Conservation (phyloP, 2,329 filamentous ascomycete genomes). For the Aschersonia sp. region DNA sequence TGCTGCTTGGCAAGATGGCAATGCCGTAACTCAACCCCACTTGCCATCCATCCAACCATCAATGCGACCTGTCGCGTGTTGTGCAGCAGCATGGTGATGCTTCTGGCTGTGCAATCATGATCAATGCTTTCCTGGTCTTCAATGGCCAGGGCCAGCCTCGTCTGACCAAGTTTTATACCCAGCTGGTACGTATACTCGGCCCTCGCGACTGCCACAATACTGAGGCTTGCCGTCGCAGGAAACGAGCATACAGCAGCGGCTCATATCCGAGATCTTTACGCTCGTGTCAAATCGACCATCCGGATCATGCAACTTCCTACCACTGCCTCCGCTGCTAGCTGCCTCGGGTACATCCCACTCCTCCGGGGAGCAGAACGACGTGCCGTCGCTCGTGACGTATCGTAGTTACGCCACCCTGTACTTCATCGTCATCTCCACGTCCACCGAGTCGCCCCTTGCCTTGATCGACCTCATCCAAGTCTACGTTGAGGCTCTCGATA, state of each 20-base stretch:
- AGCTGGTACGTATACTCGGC: constrained; percentile 46
- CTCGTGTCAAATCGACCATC: constrained; percentile 82
- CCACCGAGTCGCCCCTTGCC: constrained; percentile 87
- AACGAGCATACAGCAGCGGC: constrained; percentile 88
- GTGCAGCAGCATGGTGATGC: not conserved
- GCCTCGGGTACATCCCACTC: constrained; percentile 47
- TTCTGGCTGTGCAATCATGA: constrained; percentile 45
- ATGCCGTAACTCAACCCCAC: too few species aligned
- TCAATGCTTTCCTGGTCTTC: constrained; percentile 97
- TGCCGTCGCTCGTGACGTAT: constrained; percentile 91
- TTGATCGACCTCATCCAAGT: constrained; percentile 96
- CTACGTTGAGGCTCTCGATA: constrained; percentile 89
- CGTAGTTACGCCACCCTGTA: constrained; percentile 96
- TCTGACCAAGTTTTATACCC: constrained; percentile 96
- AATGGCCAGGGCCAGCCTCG: constrained; percentile 96
- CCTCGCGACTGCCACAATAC: not conserved
- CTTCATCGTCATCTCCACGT: constrained; percentile 95
- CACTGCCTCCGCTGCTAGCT: constrained; percentile 52
- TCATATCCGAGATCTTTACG: constrained; percentile 94
- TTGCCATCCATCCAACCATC: too few species aligned
- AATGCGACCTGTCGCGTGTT: not conserved
- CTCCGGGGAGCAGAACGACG: constrained; percentile 65
- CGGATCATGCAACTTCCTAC: constrained; percentile 96
- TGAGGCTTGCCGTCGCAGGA: constrained; percentile 42
- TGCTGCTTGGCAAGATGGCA: too few species aligned